phyloP scores from a whole-genome alignment of 139 green algal species.

The Edaphochlamys debaryana region DNA sequence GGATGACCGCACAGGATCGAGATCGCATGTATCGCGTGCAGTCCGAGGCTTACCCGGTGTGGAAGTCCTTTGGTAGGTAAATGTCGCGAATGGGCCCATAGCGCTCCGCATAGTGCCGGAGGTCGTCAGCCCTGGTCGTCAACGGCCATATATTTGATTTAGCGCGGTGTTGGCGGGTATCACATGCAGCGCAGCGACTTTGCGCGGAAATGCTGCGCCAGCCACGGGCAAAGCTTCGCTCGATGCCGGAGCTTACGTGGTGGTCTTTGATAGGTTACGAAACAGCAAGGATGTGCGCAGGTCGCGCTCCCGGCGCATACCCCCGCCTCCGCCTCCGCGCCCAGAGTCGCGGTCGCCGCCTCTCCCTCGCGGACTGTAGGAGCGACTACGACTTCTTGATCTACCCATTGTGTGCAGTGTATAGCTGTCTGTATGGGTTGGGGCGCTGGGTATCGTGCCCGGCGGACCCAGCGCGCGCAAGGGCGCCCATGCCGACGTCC shows the following conservation, averaged over 20 bases:
- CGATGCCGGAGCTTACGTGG: too few species aligned
- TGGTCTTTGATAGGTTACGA: conserved; percentile 28
- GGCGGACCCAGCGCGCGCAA: too few species aligned
- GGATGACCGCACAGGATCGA: not conserved
- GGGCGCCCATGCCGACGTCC: too few species aligned
- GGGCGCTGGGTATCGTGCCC: too few species aligned
- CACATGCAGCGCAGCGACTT: too few species aligned
- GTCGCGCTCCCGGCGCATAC: not conserved
- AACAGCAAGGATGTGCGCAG: conserved; percentile 1
- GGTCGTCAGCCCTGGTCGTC: conserved; percentile 15
- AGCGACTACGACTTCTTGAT: not conserved
- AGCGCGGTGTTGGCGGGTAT: too few species aligned
- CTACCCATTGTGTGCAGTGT: not conserved
- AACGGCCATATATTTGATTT: too few species aligned
- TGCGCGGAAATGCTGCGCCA: too few species aligned
- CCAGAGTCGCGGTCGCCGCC: too few species aligned
- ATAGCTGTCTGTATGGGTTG: not conserved
- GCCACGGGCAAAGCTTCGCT: too few species aligned
- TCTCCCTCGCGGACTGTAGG: not conserved
- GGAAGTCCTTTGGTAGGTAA: conserved; percentile 30
- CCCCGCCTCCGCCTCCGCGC: too few species aligned
- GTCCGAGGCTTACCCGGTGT: conserved; percentile 1
- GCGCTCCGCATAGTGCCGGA: conserved; percentile 13
- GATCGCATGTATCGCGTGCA: too few species aligned
- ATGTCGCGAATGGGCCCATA: conserved; percentile 28